phyloP scores from a whole-genome alignment of 768 basidiomycete species.

The Podaxis sp. region DNA sequence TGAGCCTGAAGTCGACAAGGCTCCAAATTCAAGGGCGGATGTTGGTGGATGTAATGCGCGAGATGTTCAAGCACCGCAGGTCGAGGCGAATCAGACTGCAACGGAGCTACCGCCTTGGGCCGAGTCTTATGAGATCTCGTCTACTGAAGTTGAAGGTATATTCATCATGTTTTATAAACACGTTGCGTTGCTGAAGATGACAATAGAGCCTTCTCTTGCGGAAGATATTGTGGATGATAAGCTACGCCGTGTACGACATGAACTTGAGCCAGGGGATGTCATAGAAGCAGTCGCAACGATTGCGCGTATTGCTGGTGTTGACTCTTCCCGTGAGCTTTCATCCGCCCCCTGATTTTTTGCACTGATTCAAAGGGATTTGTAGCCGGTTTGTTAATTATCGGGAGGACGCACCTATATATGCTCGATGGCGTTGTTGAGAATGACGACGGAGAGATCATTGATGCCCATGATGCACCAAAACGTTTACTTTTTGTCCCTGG shows the following conservation, averaged over 20 bases:
- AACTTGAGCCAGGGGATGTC: slow-evolving; percentile 85
- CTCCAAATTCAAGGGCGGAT: slow-evolving; percentile 47
- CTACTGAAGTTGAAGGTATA: slow-evolving; percentile 61
- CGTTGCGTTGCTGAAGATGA: not conserved
- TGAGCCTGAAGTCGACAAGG: slow-evolving; percentile 57
- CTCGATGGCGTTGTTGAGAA: slow-evolving; percentile 87
- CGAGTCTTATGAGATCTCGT: slow-evolving; percentile 66
- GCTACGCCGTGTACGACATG: slow-evolving; percentile 80
- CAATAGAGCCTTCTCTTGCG: slow-evolving; percentile 52
- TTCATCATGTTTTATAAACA: not conserved
- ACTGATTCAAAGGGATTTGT: not conserved
- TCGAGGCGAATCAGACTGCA: slow-evolving; percentile 44
- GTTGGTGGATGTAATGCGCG: slow-evolving; percentile 38
- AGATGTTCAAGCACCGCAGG: slow-evolving; percentile 44
- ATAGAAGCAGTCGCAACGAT: slow-evolving; percentile 87
- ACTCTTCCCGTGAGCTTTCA: slow-evolving; percentile 77
- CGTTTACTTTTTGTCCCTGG: slow-evolving; percentile 83
- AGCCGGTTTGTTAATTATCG: slow-evolving; percentile 90
- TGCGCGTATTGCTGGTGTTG: slow-evolving; percentile 85
- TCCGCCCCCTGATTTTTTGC: not conserved
- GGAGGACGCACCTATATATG: slow-evolving; percentile 84
- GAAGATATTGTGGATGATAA: slow-evolving; percentile 89
- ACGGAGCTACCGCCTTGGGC: slow-evolving; percentile 73
- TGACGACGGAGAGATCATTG: slow-evolving; percentile 85
- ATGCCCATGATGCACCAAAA: slow-evolving; percentile 81